A percentile compares a stretch with the other conserved stretches of the same genome.
phyloP scores from a whole-genome alignment of 345 rosid genomes.

The Murraya paniculata region DNA sequence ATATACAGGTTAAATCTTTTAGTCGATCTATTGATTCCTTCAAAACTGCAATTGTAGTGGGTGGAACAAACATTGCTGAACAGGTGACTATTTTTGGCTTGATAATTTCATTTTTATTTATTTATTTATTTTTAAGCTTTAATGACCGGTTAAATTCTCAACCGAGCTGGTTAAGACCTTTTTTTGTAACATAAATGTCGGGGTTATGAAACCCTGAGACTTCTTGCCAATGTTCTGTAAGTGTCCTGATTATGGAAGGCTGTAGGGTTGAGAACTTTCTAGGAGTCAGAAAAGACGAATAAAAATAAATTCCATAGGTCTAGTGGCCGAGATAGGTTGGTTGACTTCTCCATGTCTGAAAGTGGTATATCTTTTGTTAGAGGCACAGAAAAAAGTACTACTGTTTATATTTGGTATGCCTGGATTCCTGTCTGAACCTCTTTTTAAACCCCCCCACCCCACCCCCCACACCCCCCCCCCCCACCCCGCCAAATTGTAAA shows the following conservation, averaged over 20 bases:
- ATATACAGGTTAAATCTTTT: conserved; percentile 35
- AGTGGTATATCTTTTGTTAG: background rate
- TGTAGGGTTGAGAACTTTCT: background rate
- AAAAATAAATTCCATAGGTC: background rate
- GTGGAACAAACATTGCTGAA: conserved; percentile 41
- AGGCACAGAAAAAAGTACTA: background rate
- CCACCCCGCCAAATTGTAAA: too few species aligned
- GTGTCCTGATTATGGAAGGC: background rate
- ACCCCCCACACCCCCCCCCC: too few species aligned
- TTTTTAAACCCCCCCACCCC: too few species aligned
- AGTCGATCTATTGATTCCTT: conserved; percentile 38
- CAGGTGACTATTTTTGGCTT: conserved; percentile 23
- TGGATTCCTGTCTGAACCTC: background rate
- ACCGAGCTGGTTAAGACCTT: background rate
- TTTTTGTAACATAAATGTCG: background rate
- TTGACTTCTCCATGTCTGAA: background rate
- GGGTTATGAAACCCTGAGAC: background rate
- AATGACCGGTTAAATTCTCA: background rate
- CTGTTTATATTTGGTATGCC: background rate
- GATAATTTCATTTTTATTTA: background rate
- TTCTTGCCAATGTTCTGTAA: background rate
- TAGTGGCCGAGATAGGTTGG: background rate
- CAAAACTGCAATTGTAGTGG: conserved; percentile 39
- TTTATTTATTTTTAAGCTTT: too few species aligned
- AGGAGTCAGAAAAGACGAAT: background rate